Conservation (phyloP, 2,329 filamentous ascomycete genomes). For the Fonsecaea erecta region DNA sequence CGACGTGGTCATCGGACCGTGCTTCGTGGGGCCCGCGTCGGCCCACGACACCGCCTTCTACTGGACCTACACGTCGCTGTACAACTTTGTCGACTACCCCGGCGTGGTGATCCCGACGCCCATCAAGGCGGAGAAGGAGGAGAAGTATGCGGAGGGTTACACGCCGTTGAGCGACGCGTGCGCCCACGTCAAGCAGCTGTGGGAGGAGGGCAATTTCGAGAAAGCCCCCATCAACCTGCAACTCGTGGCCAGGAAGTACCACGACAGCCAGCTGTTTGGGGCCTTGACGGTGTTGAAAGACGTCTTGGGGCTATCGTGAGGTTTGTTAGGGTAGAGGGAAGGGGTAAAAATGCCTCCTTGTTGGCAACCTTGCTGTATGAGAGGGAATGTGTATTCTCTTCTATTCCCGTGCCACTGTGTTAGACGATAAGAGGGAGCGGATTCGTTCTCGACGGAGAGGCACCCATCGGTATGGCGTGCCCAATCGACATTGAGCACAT, state of each 20-base stretch:
- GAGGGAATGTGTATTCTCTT: no score
- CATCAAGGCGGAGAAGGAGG: conserved; percentile 42
- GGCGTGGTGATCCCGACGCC: conserved; percentile 59
- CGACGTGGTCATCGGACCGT: conserved; percentile 65
- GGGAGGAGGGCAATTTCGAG: conserved; percentile 54
- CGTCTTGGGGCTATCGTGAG: conserved; percentile 15
- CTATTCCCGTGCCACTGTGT: no score
- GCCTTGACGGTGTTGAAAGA: conserved; percentile 29
- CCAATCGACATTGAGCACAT: no score
- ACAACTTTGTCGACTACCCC: conserved; percentile 66
- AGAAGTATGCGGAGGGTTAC: conserved; percentile 41
- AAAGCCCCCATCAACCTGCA: conserved; percentile 60
- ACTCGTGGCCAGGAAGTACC: conserved; percentile 57
- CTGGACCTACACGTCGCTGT: conserved; percentile 68
- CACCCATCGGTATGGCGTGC: background rate
- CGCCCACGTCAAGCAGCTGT: conserved; percentile 49
- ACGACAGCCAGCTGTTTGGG: conserved; percentile 56
- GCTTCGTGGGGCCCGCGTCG: conserved; percentile 60
- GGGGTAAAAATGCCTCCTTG: no score
- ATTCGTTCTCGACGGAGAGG: background rate
- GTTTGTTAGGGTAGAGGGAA: no score
- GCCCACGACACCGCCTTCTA: conserved; percentile 59
- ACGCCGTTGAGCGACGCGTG: conserved; percentile 45
- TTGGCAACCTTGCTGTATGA: no score
- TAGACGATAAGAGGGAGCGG: background rate